phyloP scores from a whole-genome alignment of 108 stramenopile genomes.

The Craspedostauros australis region DNA sequence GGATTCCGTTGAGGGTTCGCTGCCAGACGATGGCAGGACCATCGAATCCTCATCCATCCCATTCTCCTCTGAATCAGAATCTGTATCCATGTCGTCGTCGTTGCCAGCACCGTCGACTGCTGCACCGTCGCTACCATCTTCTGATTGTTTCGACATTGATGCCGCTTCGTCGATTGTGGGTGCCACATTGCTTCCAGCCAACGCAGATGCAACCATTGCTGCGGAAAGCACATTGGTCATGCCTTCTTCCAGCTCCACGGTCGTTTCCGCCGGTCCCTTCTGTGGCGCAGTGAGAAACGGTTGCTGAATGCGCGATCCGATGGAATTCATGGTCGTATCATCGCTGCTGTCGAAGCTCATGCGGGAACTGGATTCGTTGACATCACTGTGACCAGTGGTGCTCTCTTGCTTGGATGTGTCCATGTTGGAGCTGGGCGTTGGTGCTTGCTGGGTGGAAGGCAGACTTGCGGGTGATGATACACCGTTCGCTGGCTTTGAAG shows the following conservation, averaged over 20 bases:
- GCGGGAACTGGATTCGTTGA: too few relatives aligned
- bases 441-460: too few relatives aligned
- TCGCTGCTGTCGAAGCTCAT: too few relatives aligned
- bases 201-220: not conserved
- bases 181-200: not conserved
- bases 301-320: too few relatives aligned
- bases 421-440: too few relatives aligned
- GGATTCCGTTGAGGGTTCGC: too few relatives aligned
- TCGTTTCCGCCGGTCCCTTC: conserved; percentile 12
- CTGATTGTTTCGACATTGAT: too few relatives aligned
- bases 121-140: too few relatives aligned
- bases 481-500: conserved; percentile 1
- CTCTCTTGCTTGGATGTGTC: not conserved
- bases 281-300: too few relatives aligned
- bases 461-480: too few relatives aligned
- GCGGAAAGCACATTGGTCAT: conserved; percentile 23
- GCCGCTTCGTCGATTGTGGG: not conserved
- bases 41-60: not conserved
- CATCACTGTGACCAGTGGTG: not conserved
- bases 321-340: conserved; percentile 14
- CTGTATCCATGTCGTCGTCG: not conserved
- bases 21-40: not conserved
- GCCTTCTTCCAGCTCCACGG: conserved; percentile 29
- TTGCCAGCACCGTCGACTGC: not conserved
- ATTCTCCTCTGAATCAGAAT: not conserved